phyloP scores from a whole-genome alignment of 805 yeast species.

The Starmerella khaoyaiensis region DNA sequence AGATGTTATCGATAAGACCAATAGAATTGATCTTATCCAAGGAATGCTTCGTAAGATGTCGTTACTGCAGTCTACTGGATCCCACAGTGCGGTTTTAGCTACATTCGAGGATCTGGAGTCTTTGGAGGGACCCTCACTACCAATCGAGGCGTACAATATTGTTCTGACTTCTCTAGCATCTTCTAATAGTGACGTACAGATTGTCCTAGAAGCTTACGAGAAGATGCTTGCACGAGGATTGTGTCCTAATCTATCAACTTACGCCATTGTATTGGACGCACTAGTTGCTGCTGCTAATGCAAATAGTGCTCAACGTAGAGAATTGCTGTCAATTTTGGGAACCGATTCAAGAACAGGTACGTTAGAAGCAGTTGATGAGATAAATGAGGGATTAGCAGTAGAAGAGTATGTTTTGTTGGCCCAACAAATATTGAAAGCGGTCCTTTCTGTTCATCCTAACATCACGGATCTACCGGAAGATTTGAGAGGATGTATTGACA shows the following conservation, averaged over 20 bases:
- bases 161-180: constrained; percentile 18
- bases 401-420: constrained; percentile 20
- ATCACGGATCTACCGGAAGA: background rate
- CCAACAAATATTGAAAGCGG: constrained; percentile 14
- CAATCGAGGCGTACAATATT: constrained; percentile 22
- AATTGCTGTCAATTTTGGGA: constrained; percentile 14
- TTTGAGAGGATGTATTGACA: constrained; percentile 9
- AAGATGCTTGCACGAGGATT: constrained; percentile 20
- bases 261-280: constrained; percentile 21
- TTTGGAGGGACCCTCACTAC: constrained; percentile 6
- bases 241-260: constrained; percentile 24
- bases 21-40: background rate
- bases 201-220: constrained; percentile 24
- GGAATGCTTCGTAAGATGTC: constrained; percentile 13
- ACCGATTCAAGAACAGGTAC: constrained; percentile 10
- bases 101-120: constrained; percentile 10
- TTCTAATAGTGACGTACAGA: constrained; percentile 18
- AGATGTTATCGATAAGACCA: constrained; percentile 6
- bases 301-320: constrained; percentile 1
- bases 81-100: constrained; percentile 11
- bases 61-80: constrained; percentile 12
- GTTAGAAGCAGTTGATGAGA: constrained; percentile 23
- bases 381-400: constrained; percentile 19
- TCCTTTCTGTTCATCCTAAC: constrained; percentile 5
- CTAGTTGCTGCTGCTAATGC: constrained; percentile 19